Base-by-base conservation (phyloP, 805 yeast species). In the Candida argentea region DNA sequence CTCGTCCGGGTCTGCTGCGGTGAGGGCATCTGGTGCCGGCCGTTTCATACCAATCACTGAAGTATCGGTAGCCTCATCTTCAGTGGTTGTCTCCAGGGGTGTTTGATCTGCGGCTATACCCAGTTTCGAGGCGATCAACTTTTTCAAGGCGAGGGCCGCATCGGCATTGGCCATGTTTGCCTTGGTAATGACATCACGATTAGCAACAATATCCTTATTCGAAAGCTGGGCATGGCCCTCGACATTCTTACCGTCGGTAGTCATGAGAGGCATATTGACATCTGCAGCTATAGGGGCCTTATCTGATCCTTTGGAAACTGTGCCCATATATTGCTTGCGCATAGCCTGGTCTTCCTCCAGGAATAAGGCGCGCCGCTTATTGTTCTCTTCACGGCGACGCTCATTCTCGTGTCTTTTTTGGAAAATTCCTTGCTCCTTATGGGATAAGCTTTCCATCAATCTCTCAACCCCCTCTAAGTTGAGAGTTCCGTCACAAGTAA, bases 401-500 rank as follows among this genome's bases (percentile, higher is more conserved):
- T 87, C 96, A 30, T 67, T 68, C 8, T 75, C 78, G 36, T 73
- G 78, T 40, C 82, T 67, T 26, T 68, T 67, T 33, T 72, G 65
- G 55, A 91, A 83, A 27, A 91, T 83, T 5, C 67, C 77, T 29
- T 74, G 81, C 48, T 91, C 99, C 44, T 77, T 77, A 19, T 58
- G 45, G 6, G 89, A 82, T 22, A 91, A 61, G 14, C 65, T 70
- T 14, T 54, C 49, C 55, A 91, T 55, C 33, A 91, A 55, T 26
- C 64, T 63, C 41, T 87, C 94, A 4, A 85, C 95, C 29, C 84
- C 75, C 22, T 67, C 71, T 25, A 87, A 52, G 46, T 85, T 76
- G 28, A 91, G 67, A 11, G 64, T 63, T 23, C 99, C 99, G 52
- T 91, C 98, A 41, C 87, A 73, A 1, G 97, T 89, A 46, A 91